These are phyloP conservation scores for Volvox carteri DNA, from an alignment of 163 green algal species.

Conservation along the genomic window DNA sequence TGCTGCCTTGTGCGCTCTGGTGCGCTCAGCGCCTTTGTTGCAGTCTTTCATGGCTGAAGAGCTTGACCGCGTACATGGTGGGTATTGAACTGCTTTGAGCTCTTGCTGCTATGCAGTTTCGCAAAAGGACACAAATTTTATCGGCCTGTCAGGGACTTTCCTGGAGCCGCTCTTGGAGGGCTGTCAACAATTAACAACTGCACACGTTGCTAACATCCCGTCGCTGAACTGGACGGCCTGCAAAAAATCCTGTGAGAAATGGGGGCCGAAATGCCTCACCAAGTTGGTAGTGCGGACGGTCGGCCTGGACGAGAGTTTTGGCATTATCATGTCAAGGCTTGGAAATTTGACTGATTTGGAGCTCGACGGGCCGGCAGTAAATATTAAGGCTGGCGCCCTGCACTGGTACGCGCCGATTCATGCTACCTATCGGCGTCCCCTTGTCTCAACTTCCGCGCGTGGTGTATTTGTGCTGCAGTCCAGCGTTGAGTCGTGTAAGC, in stretches of 20 bases:
- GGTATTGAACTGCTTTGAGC: neutral
- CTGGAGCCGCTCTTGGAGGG: slow-evolving; percentile 66
- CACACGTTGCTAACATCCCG: slow-evolving; percentile 68
- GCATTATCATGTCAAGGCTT: slow-evolving; percentile 60
- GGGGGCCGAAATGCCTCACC: slow-evolving; percentile 44
- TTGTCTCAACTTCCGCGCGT: neutral
- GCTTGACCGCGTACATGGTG: slow-evolving; percentile 18
- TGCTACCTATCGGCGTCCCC: neutral
- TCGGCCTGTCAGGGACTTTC: slow-evolving; percentile 59
- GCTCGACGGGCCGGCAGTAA: slow-evolving; percentile 67
- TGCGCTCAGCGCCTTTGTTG: slow-evolving; percentile 39
- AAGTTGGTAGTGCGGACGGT: slow-evolving; percentile 68
- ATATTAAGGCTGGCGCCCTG: slow-evolving; percentile 60
- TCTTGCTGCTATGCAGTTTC: neutral
- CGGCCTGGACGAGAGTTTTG: slow-evolving; percentile 64
- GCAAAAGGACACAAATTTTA: neutral
- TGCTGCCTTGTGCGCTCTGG: slow-evolving; percentile 61
- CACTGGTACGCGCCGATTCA: slow-evolving; percentile 54
- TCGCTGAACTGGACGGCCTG: slow-evolving; percentile 60
- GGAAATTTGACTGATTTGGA: slow-evolving; percentile 66
- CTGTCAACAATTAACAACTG: slow-evolving; percentile 60
- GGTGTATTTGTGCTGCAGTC: slow-evolving; percentile 56
- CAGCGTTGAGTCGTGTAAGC: slow-evolving; percentile 65
- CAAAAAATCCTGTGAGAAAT: slow-evolving; percentile 18
- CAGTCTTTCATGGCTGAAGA: slow-evolving; percentile 35